Evolutionary conservation across 805 yeast genomes (phyloP), one percentile per base, ranked within the genome.

Genomic region (Lipomyces spencermartinsiae): DNA sequence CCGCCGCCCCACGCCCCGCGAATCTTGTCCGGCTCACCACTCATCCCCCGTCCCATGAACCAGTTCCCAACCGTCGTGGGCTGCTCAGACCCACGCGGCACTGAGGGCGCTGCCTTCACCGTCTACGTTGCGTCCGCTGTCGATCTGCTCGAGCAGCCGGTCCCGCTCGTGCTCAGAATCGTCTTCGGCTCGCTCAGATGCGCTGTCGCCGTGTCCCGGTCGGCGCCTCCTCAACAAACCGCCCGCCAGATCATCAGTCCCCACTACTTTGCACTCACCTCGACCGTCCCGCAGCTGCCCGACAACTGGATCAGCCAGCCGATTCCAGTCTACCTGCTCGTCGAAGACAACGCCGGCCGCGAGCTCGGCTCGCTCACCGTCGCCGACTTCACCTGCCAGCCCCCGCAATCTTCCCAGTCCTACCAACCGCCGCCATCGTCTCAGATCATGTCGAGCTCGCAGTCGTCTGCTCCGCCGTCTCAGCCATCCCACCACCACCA

Each of bases 81-180:
- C 66, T 68, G 62, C 69, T 68, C 71, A 16, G 69, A 65, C 58
- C 69, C 68, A 10, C 64, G 62, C 59, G 71, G 71, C 53, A 31
- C 46, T 51, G 69, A 62, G 14, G 68, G 67, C 62, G 19, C 66
- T 12, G 57, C 65, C 58, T 65, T 68, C 67, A 34, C 64, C 49
- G 69, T 68, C 66, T 65, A 64, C 59, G 61, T 68, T 51, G 62
- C 59, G 43, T 62, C 64, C 55, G 29, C 60, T 6, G 22, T 34
- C 43, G 71, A 64, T 22, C 62, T 65, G 29, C 62, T 65, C 53
- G 54, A 59, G 14, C 63, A 35, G 19, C 64, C 64, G 22, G 60
- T 62, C n/a, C 61, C 53, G 25, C 61, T 61, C 19, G 35, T 61
- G 31, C 46, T 62, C 53, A 56, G 57, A 35, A 53, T 68, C 46